Evolutionary conservation across 768 basidiomycete species (phyloP).

Genomic region (Floccularia luteovirens): DNA sequence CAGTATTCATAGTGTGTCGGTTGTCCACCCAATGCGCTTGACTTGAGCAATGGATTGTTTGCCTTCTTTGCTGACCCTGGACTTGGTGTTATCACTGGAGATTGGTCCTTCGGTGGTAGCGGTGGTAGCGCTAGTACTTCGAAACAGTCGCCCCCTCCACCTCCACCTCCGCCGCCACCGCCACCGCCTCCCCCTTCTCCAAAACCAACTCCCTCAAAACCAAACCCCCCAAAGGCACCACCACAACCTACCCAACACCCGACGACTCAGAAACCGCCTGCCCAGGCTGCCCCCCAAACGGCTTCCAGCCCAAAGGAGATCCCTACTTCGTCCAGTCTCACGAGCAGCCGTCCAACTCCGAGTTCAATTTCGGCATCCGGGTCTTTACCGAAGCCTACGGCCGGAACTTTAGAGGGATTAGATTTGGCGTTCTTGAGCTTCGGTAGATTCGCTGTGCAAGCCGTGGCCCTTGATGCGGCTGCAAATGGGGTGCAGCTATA

Average conservation of each 20-base stretch:
- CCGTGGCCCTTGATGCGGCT: not conserved
- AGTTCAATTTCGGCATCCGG: not conserved
- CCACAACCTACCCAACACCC: not conserved
- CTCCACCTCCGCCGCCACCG: slow-evolving; percentile 6
- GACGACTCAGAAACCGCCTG: not conserved
- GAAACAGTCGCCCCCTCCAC: slow-evolving; percentile 4
- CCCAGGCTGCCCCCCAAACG: not conserved
- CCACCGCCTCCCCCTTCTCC: slow-evolving; percentile 1
- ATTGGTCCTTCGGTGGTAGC: slow-evolving; percentile 28
- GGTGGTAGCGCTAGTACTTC: not conserved
- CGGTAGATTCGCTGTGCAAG: not conserved
- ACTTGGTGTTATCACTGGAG: slow-evolving; percentile 26
- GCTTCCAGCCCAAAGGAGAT: not conserved
- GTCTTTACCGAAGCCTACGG: not conserved
- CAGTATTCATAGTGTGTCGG: slow-evolving; percentile 24
- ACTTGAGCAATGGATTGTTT: slow-evolving; percentile 41
- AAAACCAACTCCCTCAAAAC: not conserved
- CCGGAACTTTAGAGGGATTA: not conserved
- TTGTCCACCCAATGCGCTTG: slow-evolving; percentile 33
- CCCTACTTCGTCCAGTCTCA: not conserved
- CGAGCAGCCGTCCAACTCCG: not conserved
- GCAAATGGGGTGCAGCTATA: no score
- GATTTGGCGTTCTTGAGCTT: not conserved
- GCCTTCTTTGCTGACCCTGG: slow-evolving; percentile 22
- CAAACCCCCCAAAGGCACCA: not conserved